Conservation (phyloP, 1,284 basidiomycete genomes). For the Leucoagaricus sp. region DNA sequence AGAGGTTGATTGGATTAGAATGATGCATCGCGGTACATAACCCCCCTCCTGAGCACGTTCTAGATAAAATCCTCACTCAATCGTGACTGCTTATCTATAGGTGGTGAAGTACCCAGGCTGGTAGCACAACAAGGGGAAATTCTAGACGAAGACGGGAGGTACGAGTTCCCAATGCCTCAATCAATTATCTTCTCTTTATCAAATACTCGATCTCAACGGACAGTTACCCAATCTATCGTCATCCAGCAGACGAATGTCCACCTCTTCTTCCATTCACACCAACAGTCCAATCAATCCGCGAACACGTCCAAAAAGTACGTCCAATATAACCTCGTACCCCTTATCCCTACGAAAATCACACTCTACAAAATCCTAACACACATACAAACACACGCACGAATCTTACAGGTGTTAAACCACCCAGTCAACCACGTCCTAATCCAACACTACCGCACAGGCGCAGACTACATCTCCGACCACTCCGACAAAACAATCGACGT, state of each 20-base stretch:
- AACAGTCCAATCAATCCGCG: conserved; percentile 62
- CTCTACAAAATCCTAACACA: conserved; percentile 12
- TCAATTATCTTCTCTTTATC: no score
- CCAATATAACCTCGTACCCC: neutral
- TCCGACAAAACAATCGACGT: conserved; percentile 82
- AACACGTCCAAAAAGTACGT: conserved; percentile 54
- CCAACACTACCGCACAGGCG: conserved; percentile 72
- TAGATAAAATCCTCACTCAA: no score
- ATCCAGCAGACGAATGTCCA: conserved; percentile 75
- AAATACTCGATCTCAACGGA: no score
- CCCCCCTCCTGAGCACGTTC: no score
- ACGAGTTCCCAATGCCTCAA: no score
- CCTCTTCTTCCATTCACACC: conserved; percentile 63
- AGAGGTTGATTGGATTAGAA: conserved; percentile 70
- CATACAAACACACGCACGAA: neutral
- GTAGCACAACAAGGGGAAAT: conserved; percentile 73
- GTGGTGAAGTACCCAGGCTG: conserved; percentile 73
- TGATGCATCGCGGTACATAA: conserved; percentile 70
- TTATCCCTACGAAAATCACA: no score
- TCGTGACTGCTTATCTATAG: conserved; percentile 38
- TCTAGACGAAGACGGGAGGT: conserved; percentile 59
- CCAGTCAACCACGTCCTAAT: conserved; percentile 79
- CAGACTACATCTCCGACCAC: conserved; percentile 81
- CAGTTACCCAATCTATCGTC: conserved; percentile 76
- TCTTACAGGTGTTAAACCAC: conserved; percentile 39